phyloP scores from a whole-genome alignment of 2,329 filamentous ascomycete species.

The Daldinia sp. region DNA sequence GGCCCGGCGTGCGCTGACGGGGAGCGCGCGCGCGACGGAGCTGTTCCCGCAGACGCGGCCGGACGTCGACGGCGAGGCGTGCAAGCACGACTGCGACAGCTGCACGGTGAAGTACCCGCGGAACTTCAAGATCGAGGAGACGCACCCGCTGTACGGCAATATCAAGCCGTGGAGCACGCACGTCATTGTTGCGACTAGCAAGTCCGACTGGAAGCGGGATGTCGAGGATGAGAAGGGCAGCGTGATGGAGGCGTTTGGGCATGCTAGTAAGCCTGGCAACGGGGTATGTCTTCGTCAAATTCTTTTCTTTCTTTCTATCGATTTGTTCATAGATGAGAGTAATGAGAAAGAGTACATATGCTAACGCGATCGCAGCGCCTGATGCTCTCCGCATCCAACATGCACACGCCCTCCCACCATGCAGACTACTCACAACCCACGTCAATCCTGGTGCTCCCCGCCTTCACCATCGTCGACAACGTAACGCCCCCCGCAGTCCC shows the following conservation, averaged over 20 bases:
- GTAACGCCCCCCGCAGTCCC: conserved; percentile 81
- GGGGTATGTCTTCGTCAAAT: conserved; percentile 66
- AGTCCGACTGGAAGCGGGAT: conserved; percentile 93
- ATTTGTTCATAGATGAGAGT: too few species aligned
- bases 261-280: conserved; percentile 70
- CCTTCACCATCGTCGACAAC: conserved; percentile 85
- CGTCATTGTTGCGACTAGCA: conserved; percentile 91
- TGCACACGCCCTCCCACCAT: conserved; percentile 79
- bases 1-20: conserved; percentile 52
- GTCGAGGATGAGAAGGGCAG: conserved; percentile 89
- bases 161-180: conserved; percentile 92
- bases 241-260: conserved; percentile 80
- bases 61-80: conserved; percentile 87
- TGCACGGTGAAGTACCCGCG: conserved; percentile 84
- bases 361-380: conserved; percentile 68
- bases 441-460: conserved; percentile 84
- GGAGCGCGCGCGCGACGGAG: conserved; percentile 48
- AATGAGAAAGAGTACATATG: too few species aligned
- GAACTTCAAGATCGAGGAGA: conserved; percentile 78
- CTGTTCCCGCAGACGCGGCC: conserved; percentile 83
- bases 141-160: conserved; percentile 84
- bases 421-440: conserved; percentile 76
- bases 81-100: conserved; percentile 84
- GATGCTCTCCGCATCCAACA: conserved; percentile 93
- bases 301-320: conserved; percentile 6